Evolutionary conservation across 768 basidiomycete genomes (phyloP).

Genomic region (Clathrus columnatus): DNA sequence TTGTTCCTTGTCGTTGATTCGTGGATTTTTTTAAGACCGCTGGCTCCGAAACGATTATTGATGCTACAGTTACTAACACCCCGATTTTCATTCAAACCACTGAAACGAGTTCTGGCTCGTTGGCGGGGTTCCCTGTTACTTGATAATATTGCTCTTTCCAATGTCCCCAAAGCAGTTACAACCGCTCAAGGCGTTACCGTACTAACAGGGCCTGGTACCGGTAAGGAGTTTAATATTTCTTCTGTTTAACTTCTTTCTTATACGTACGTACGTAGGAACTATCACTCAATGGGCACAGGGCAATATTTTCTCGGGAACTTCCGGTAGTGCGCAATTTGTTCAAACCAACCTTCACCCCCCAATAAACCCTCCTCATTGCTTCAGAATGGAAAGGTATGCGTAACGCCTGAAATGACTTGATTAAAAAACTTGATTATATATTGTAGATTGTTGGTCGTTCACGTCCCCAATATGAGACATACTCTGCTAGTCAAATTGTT

Average conservation of each 20-base stretch:
- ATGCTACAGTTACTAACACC: slow-evolving; percentile 50
- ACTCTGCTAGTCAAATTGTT: no score
- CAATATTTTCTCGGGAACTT: slow-evolving; percentile 53
- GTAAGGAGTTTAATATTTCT: background rate
- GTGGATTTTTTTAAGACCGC: slow-evolving; percentile 31
- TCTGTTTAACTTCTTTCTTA: background rate
- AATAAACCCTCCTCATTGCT: slow-evolving; percentile 52
- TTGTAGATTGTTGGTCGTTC: background rate
- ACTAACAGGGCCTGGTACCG: slow-evolving; percentile 34
- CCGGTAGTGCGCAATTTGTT: slow-evolving; percentile 33
- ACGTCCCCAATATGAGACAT: slow-evolving; percentile 35
- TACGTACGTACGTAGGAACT: background rate
- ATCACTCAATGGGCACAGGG: no score
- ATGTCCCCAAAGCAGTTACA: slow-evolving; percentile 54
- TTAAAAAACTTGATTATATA: no score
- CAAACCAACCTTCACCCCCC: slow-evolving; percentile 42
- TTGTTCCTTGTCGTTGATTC: background rate
- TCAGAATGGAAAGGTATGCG: slow-evolving; percentile 24
- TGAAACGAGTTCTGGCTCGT: slow-evolving; percentile 31
- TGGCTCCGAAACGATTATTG: slow-evolving; percentile 54
- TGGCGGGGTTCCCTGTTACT: slow-evolving; percentile 58
- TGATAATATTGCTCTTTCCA: slow-evolving; percentile 52
- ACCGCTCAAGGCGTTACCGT: slow-evolving; percentile 43
- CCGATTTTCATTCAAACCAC: slow-evolving; percentile 54
- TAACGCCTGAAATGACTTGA: no score